Evolutionary conservation across 2,329 filamentous ascomycete genomes (phyloP).

Genomic region (Cordyceps farinosa): DNA sequence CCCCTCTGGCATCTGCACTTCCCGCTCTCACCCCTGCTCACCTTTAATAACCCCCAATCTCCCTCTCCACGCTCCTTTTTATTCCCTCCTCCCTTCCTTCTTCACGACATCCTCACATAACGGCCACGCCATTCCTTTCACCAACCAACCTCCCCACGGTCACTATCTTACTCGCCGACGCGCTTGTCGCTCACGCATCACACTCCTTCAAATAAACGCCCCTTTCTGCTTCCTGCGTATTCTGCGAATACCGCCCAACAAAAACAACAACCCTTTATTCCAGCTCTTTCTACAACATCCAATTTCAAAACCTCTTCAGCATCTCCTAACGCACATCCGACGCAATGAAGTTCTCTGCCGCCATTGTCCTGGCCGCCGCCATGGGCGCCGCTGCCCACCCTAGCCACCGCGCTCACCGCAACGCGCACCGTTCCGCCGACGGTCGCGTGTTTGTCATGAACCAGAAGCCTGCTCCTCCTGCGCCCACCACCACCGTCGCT

Average conservation of each 20-base stretch:
- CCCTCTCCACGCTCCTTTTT: conserved; percentile 18
- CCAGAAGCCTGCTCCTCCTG: conserved; percentile 29
- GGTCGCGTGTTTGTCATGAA: conserved; percentile 34
- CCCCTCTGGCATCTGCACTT: conserved; percentile 2
- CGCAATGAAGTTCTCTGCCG: conserved; percentile 42
- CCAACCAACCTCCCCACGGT: conserved; percentile 13
- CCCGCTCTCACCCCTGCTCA: conserved; percentile 12
- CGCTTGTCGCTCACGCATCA: conserved; percentile 17
- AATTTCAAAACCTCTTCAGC: neutral
- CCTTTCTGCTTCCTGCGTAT: conserved; percentile 15
- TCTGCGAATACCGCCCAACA: conserved; percentile 16
- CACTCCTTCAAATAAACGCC: conserved; percentile 18
- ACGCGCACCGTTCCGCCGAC: conserved; percentile 32
- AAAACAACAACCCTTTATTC: neutral
- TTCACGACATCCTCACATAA: conserved; percentile 22
- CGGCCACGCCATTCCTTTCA: conserved; percentile 20
- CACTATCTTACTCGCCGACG: conserved; percentile 14
- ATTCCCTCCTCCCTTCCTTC: conserved; percentile 14
- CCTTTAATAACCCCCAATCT: conserved; percentile 24
- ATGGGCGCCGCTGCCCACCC: conserved; percentile 41
- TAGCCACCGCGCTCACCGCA: conserved; percentile 36
- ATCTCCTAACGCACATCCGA: neutral
- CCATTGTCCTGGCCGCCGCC: conserved; percentile 38
- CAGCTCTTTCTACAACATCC: neutral
- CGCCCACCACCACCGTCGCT: conserved; percentile 12